A percentile compares a stretch with the other conserved stretches of the same genome.
phyloP scores from a whole-genome alignment of 2,329 filamentous ascomycete genomes.

The Mariannaea elegans region DNA sequence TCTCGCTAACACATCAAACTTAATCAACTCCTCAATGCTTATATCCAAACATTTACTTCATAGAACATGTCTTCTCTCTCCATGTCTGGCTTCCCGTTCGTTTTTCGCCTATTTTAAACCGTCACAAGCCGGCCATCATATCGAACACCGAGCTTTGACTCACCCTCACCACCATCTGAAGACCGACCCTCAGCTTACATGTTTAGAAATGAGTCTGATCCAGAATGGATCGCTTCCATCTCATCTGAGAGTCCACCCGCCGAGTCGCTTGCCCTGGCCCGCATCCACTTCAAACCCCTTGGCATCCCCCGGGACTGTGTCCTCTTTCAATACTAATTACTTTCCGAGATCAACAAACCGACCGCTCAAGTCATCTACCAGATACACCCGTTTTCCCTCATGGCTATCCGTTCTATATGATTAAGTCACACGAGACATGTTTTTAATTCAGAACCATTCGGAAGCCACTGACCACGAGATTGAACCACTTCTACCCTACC shows the following conservation, averaged over 20 bases:
- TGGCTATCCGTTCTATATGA: not conserved
- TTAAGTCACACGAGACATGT: conserved; percentile 32
- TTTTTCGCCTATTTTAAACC: not conserved
- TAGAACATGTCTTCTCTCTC: not conserved
- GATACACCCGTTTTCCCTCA: not conserved
- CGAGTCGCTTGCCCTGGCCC: not conserved
- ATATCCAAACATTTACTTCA: not conserved
- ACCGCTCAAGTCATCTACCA: not conserved
- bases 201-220: not conserved
- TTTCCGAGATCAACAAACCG: conserved; percentile 1
- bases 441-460: conserved; percentile 4
- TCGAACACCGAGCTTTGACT: not conserved
- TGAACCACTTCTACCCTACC: not conserved
- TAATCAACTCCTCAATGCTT: no score
- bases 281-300: conserved; percentile 2
- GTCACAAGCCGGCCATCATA: not conserved
- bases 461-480: not conserved
- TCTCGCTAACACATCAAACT: not conserved
- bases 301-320: conserved; percentile 10
- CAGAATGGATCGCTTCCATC: not conserved
- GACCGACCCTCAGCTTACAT: not conserved
- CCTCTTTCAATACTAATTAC: conserved; percentile 4
- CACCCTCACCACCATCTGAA: not conserved
- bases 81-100: not conserved
- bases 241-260: not conserved